Evolutionary conservation across 140 eudicot genomes (phyloP), one percentile per base, ranked within the genome.

Genomic region (Erigeron philadelphicus): DNA sequence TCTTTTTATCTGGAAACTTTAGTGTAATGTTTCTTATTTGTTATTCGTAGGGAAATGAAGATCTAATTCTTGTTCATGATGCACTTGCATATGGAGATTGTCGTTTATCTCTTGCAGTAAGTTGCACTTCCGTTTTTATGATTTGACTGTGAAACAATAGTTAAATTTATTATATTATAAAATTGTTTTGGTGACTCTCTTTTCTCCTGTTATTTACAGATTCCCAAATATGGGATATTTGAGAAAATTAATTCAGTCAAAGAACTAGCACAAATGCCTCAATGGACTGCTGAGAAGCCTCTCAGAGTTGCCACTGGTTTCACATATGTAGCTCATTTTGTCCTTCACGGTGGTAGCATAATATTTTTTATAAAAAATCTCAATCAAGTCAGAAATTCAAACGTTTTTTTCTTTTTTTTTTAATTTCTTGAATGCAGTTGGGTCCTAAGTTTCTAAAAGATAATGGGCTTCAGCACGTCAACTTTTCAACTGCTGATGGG

Each of bases 301-400:
- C 81, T 92, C 31, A 76, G 98, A 84, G 91, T 92, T 79, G 93
- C 96, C 54, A 92, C 96, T 79, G 98, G 98, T 73, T 92, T 92
- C 82, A 83, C 95, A 65, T 88, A 92, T 81, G 98, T 88, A 86
- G 84, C 48, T 2, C 21, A 38, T 10, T 48, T 16, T 62, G 18
- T 23, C 46, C 55, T 63, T 38, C 41, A 8, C 21, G 31, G 15
- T 66, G 18, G 9, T 38, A 19, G 49, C 54, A 23, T 44, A 70
- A 6, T 70, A 15, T 11, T 16, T 70, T 31, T 21, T 59, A 46
- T n/a, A 61, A n/a, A 31, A 8, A 35, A 72, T 62, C 11, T n/a
- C 21, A 48, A 50, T 16, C 49, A 74, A 57, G 31, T 11, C 46
- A 61, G 49, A 64, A 41, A 8, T 16, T 66, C 21, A 53, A 17